Conservation (phyloP, 1,284 basidiomycete genomes). For the Marasmius tenuissimus region DNA sequence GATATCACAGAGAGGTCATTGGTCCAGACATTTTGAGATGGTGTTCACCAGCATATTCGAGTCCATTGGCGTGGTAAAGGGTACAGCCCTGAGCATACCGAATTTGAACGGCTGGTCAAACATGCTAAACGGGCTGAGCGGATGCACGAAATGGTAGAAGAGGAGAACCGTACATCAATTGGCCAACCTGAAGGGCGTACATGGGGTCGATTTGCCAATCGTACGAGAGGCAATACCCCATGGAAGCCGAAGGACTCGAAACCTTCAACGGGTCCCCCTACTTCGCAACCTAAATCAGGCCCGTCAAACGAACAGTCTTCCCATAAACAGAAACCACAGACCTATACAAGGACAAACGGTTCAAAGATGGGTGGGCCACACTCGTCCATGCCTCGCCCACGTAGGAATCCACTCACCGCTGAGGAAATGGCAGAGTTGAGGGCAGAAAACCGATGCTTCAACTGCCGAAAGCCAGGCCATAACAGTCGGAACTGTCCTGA, state of each 20-base stretch:
- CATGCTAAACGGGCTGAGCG: neutral
- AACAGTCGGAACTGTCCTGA: neutral
- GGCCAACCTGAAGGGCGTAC: neutral
- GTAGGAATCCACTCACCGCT: neutral
- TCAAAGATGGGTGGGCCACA: neutral
- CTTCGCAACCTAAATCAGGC: neutral
- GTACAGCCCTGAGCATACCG: neutral
- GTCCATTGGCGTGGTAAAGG: neutral
- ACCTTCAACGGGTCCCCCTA: neutral
- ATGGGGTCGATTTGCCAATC: neutral
- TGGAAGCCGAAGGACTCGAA: neutral
- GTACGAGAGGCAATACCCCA: neutral
- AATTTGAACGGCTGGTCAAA: neutral
- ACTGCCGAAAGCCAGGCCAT: neutral
- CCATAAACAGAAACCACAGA: neutral
- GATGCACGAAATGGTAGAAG: neutral
- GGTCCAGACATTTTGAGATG: neutral
- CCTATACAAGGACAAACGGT: neutral
- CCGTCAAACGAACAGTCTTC: neutral
- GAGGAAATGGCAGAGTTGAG: neutral
- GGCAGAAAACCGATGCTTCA: neutral
- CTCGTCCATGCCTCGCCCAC: neutral
- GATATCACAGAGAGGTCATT: neutral
- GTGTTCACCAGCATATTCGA: neutral
- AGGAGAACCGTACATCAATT: neutral